phyloP scores from a whole-genome alignment of 441 rosid species.

The Daphne laureola region DNA sequence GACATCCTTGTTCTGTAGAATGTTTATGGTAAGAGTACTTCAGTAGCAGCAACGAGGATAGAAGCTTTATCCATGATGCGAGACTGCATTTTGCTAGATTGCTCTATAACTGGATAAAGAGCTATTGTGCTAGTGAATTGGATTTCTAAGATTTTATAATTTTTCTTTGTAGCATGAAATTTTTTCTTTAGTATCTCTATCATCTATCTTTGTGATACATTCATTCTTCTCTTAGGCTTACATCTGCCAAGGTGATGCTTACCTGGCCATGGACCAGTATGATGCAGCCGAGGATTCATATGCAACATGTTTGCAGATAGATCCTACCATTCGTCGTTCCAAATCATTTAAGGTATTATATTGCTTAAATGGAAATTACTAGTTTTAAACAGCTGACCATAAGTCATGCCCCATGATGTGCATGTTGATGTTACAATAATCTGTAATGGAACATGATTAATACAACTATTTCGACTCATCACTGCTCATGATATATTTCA shows the following conservation, averaged over 20 bases:
- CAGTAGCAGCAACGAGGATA: no score
- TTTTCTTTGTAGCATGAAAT: no score
- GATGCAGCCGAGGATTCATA: constrained; percentile 64
- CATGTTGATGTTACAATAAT: neutral
- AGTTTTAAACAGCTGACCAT: neutral
- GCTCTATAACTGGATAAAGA: no score
- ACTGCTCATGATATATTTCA: no score
- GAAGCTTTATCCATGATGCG: no score
- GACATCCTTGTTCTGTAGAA: no score
- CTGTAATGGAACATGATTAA: neutral
- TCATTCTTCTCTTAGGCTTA: constrained; percentile 34
- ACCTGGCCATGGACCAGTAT: constrained; percentile 51
- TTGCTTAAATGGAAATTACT: neutral
- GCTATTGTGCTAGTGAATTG: no score
- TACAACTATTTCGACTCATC: no score
- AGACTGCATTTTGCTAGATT: no score
- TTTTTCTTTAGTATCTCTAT: no score
- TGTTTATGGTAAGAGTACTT: no score
- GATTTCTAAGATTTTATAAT: no score
- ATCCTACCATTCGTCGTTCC: constrained; percentile 63
- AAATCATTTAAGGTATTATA: constrained; percentile 58
- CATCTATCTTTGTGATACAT: neutral
- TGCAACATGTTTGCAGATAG: constrained; percentile 44
- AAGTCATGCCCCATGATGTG: constrained; percentile 3
- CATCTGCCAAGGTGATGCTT: constrained; percentile 71